Base-by-base conservation (phyloP, 2,329 filamentous ascomycete species). In the Monosporascus sp. region DNA sequence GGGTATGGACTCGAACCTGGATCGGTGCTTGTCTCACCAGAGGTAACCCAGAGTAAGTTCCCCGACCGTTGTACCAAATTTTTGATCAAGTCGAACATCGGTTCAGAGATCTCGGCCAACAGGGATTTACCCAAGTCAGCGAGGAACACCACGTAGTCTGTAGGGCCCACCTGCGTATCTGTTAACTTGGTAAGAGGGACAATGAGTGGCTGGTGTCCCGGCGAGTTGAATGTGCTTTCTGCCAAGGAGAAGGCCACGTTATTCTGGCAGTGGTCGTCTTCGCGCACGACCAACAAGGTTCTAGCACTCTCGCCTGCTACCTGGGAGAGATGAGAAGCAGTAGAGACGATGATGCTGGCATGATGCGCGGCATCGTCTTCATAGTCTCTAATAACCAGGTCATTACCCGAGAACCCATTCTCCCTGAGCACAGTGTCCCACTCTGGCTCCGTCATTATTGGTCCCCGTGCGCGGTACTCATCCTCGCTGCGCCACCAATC, bases 11-110 rank as follows among this genome's bases (percentile, higher is more conserved):
- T 18, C 7, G 26, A n/a, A n/a, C 17, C 31, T 17, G 17, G 3
- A 2, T 49, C 26, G 26, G 14, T 44, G 26, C 5, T 14, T 24
- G 31, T 8, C 6, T 48, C n/a, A n/a, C 28, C 22, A 15, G 50
- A 51, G 14, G 55, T 46, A 17, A 57, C 40, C 55, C 55, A 57
- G 4, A 57, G 48, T n/a, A 55, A 7, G 17, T 48, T 53, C 7
- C 24, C 26, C 3, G 49, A 40, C 2, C 20, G 45, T 40, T 49
- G 26, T 4, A 51, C 15, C 35, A 49, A 11, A 14, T 9, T 15
- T 35, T 49, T 45, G 28, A 55, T 22, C 6, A 7, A 3, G 9
- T 38, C 14, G 14, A 51, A 49, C 3, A 3, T 26, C 7, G n/a
- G 14, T 18, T 37, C 18, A 8, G 52, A 45, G 4, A 40, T 20